phyloP scores from a whole-genome alignment of 257 asterid genomes.

The Voacanga thouarsii region DNA sequence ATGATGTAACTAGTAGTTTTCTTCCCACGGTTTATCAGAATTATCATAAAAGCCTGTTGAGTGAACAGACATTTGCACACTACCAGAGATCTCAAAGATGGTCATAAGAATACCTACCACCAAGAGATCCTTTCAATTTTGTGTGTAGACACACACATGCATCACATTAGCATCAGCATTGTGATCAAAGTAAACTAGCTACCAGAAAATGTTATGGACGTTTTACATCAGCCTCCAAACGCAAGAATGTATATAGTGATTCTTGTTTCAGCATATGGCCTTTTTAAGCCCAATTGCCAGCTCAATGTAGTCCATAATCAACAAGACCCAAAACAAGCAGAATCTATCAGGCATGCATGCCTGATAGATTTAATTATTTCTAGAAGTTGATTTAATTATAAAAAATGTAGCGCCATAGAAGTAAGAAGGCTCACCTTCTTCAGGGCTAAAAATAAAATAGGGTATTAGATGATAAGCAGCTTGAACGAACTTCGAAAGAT shows the following conservation, averaged over 20 bases:
- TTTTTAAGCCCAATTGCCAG: background rate
- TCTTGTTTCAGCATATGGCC: background rate
- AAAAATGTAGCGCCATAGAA: background rate
- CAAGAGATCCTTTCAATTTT: background rate
- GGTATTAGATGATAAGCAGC: conserved; percentile 84
- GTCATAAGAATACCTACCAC: background rate
- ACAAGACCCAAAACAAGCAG: background rate
- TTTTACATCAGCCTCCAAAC: background rate
- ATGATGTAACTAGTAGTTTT: background rate
- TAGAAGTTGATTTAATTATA: background rate
- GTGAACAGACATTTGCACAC: background rate
- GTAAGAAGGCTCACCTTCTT: conserved; percentile 57
- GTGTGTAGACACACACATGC: background rate
- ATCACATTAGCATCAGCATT: background rate
- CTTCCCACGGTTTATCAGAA: background rate
- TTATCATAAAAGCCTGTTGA: background rate
- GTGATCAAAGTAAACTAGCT: background rate
- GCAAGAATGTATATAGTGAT: background rate
- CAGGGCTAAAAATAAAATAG: conserved; percentile 79
- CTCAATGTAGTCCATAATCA: background rate
- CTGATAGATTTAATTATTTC: background rate
- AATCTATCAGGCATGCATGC: background rate
- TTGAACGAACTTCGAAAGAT: conserved; percentile 83
- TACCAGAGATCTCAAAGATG: background rate
- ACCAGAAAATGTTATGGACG: background rate